Conservation (phyloP, 768 basidiomycete genomes). For the Rhizopogon salebrosus region DNA sequence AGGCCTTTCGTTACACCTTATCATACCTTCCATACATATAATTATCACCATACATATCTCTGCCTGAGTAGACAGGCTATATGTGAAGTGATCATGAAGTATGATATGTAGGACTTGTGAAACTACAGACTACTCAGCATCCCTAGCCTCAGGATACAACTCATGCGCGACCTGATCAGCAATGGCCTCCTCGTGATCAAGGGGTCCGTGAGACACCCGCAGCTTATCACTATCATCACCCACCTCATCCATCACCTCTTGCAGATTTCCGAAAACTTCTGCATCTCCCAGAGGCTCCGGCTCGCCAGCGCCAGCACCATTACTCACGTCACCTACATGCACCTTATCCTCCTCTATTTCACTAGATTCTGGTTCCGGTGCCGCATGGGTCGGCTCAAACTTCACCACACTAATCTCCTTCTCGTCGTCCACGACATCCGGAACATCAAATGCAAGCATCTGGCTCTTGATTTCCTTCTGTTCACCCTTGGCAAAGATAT, state of each 20-base stretch:
- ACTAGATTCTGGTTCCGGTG: not conserved
- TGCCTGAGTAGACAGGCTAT: too few relatives aligned
- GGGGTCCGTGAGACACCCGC: slow-evolving; percentile 34
- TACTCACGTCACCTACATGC: not conserved
- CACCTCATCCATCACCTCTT: slow-evolving; percentile 6
- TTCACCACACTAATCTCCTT: slow-evolving; percentile 34
- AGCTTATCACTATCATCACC: slow-evolving; percentile 6
- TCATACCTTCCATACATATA: too few relatives aligned
- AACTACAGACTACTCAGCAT: slow-evolving; percentile 3
- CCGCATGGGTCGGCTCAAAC: not conserved
- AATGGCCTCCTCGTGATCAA: slow-evolving; percentile 44
- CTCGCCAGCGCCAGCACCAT: not conserved
- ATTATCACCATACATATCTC: not conserved
- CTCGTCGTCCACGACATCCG: slow-evolving; percentile 12
- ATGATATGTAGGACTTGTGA: too few relatives aligned
- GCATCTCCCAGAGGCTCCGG: not conserved
- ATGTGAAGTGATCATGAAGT: too few relatives aligned
- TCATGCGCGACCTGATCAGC: slow-evolving; percentile 51
- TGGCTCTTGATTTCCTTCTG: slow-evolving; percentile 47
- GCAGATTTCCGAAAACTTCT: not conserved
- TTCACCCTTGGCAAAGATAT: slow-evolving; percentile 59
- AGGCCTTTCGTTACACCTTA: too few relatives aligned
- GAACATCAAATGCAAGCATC: slow-evolving; percentile 8
- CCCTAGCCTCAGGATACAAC: slow-evolving; percentile 39
- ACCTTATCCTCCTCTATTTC: slow-evolving; percentile 4